Evolutionary conservation across 768 basidiomycete genomes (phyloP).

Genomic region (Serendipita sp.): DNA sequence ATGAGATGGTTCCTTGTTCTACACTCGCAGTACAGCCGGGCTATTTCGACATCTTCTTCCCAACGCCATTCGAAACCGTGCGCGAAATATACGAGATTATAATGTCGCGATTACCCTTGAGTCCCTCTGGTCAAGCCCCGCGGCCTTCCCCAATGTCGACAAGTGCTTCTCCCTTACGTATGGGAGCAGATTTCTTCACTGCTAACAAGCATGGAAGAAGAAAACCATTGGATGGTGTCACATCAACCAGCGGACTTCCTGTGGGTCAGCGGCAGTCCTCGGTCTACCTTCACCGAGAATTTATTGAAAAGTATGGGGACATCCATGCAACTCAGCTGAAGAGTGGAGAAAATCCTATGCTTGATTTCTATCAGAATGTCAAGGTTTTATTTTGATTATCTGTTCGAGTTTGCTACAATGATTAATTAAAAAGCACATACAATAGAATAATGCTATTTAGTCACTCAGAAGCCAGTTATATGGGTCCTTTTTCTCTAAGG

Average conservation of each 20-base stretch:
- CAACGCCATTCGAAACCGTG: constrained; percentile 71
- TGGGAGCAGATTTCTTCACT: constrained; percentile 56
- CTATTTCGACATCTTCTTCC: constrained; percentile 98
- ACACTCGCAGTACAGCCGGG: constrained; percentile 88
- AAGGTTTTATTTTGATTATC: constrained; percentile 64
- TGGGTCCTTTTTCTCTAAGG: no score
- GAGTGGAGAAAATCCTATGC: constrained; percentile 78
- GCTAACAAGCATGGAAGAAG: constrained; percentile 41
- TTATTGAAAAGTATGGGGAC: constrained; percentile 73
- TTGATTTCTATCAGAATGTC: constrained; percentile 85
- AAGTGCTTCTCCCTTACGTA: constrained; percentile 31
- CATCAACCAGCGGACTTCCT: constrained; percentile 58
- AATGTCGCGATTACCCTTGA: constrained; percentile 38
- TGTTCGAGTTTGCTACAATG: not conserved
- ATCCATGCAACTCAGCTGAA: constrained; percentile 48
- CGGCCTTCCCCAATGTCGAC: constrained; percentile 38
- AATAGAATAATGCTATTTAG: no score
- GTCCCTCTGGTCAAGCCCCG: constrained; percentile 18
- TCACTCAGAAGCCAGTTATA: no score
- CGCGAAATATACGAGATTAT: constrained; percentile 82
- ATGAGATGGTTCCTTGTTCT: constrained; percentile 72
- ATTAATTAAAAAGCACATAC: no score
- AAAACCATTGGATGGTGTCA: constrained; percentile 49
- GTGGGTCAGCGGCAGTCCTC: constrained; percentile 66
- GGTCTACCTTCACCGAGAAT: constrained; percentile 80